A percentile compares a stretch with the other conserved stretches of the same genome.
These are phyloP conservation scores for Ceratocystis harringtonii DNA, from an alignment of 2,329 filamentous ascomycete species.

Conservation along the genomic window DNA sequence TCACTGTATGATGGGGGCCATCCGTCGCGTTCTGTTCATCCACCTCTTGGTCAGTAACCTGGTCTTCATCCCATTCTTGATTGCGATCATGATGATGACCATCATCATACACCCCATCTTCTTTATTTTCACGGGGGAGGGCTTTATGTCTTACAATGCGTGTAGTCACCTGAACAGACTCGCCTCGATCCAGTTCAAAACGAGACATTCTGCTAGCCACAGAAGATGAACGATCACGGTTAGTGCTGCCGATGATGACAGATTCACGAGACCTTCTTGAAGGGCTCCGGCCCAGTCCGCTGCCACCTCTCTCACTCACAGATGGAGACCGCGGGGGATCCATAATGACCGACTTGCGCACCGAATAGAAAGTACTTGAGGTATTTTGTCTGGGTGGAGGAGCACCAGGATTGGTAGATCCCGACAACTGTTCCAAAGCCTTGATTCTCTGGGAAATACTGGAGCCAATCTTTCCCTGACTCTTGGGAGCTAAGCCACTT, in stretches of 20 bases:
- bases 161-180: constrained; percentile 76
- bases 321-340: constrained; percentile 33
- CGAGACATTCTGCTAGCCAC: constrained; percentile 41
- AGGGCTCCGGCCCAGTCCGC: constrained; percentile 26
- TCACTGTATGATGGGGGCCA: constrained; percentile 8
- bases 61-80: constrained; percentile 17
- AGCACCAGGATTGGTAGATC: constrained; percentile 19
- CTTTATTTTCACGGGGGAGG: constrained; percentile 32
- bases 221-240: constrained; percentile 37
- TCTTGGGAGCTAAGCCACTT: constrained; percentile 42
- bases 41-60: constrained; percentile 13
- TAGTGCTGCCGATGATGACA: constrained; percentile 26
- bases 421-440: constrained; percentile 66
- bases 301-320: constrained; percentile 31
- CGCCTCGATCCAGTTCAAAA: constrained; percentile 34
- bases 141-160: constrained; percentile 67
- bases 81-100: constrained; percentile 17
- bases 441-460: constrained; percentile 90
- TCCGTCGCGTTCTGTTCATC: constrained; percentile 12
- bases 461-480: constrained; percentile 67
- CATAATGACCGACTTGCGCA: constrained; percentile 30
- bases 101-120: constrained; percentile 20
- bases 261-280: constrained; percentile 32
- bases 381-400: constrained; percentile 26
- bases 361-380: constrained; percentile 44